Conservation (phyloP, 768 basidiomycete genomes). For the Hydnum rufescens region DNA sequence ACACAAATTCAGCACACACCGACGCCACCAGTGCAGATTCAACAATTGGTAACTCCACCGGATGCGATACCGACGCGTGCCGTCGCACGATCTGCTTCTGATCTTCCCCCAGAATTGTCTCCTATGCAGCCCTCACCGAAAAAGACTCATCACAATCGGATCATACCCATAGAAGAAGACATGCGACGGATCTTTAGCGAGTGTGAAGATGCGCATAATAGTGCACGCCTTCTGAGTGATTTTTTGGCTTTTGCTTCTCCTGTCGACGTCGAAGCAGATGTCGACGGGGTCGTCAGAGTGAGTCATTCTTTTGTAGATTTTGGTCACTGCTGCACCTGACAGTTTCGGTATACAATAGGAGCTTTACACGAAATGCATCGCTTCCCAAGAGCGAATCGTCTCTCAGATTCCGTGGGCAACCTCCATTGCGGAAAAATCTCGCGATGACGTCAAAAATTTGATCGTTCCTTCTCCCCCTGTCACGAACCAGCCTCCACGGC, state of each 20-base stretch:
- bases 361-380: conserved; percentile 57
- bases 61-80: background rate
- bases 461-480: conserved; percentile 8
- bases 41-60: background rate
- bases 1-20: no score
- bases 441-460: conserved; percentile 15
- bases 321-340: no score
- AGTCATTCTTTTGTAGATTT: no score
- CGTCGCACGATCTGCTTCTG: background rate
- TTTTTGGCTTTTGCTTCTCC: conserved; percentile 49
- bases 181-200: conserved; percentile 68
- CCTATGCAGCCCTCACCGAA: background rate
- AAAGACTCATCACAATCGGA: conserved; percentile 41
- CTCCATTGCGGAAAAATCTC: conserved; percentile 56
- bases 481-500: conserved; percentile 11
- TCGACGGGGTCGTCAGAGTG: conserved; percentile 46
- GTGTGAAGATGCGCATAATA: conserved; percentile 66
- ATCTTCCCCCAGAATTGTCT: background rate
- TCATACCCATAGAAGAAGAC: conserved; percentile 71
- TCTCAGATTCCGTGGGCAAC: conserved; percentile 86
- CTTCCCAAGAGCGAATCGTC: conserved; percentile 67
- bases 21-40: no score
- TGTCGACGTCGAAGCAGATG: conserved; percentile 31
- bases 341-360: conserved; percentile 31
- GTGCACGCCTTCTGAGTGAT: conserved; percentile 53